phyloP scores from a whole-genome alignment of 257 asterid species.

The Lithospermum erythrorhizon region DNA sequence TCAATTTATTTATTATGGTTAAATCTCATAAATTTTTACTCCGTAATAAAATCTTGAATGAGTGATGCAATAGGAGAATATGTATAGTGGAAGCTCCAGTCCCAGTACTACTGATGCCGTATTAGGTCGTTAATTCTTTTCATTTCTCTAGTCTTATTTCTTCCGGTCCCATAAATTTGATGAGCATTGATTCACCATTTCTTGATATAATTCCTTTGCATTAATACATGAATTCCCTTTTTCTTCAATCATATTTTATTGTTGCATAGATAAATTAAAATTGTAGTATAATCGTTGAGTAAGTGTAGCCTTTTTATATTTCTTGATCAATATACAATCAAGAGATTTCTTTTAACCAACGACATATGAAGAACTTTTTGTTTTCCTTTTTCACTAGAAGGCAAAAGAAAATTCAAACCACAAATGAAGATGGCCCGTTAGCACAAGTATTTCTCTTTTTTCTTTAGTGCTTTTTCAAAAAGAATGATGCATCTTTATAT shows the following conservation, averaged over 20 bases:
- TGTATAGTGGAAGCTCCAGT: conserved; percentile 19
- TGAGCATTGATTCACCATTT: conserved; percentile 17
- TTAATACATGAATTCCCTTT: conserved; percentile 6
- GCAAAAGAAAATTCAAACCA: neutral
- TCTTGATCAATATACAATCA: neutral
- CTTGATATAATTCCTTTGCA: conserved; percentile 13
- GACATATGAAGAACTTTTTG: conserved; percentile 3
- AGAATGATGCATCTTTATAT: neutral
- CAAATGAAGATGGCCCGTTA: neutral
- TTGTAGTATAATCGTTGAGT: neutral
- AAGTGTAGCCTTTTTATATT: neutral
- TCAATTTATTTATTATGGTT: no score
- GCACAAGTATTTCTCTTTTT: no score
- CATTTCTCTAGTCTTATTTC: conserved; percentile 10
- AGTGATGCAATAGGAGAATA: conserved; percentile 11
- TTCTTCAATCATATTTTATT: neutral
- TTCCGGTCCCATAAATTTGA: conserved; percentile 23
- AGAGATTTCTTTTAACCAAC: neutral
- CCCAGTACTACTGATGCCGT: conserved; percentile 26
- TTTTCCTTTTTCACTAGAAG: neutral
- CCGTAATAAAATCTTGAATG: no score
- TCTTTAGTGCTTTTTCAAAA: neutral
- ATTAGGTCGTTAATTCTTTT: conserved; percentile 18
- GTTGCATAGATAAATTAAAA: neutral
- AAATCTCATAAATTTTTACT: no score